phyloP scores from a whole-genome alignment of 176 grass and related monocot genomes.

The Otatea glauca region DNA sequence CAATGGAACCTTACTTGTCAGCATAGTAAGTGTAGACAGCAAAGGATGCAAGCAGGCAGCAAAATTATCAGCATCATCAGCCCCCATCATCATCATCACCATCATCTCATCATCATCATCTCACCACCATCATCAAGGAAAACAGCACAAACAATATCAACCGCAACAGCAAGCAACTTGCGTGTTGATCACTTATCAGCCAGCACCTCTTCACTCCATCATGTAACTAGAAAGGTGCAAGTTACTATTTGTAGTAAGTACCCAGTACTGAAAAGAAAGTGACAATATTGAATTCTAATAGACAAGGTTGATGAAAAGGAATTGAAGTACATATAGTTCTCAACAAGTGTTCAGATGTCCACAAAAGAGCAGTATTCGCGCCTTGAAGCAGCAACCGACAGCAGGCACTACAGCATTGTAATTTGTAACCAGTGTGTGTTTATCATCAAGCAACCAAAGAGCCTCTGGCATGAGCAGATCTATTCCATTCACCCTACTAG shows the following conservation, averaged over 20 bases:
- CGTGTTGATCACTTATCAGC: conserved; percentile 59
- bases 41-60: conserved; percentile 42
- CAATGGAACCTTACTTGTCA: conserved; percentile 57
- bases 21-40: conserved; percentile 51
- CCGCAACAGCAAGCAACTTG: conserved; percentile 61
- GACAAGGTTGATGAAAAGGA: conserved; percentile 36
- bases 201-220: conserved; percentile 61
- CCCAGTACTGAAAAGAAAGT: conserved; percentile 29
- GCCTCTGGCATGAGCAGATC: not conserved
- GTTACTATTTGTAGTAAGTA: conserved; percentile 53
- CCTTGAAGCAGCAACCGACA: conserved; percentile 47
- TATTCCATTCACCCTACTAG: conserved; percentile 32
- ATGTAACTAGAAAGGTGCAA: conserved; percentile 76
- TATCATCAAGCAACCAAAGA: conserved; percentile 20
- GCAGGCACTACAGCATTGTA: not conserved
- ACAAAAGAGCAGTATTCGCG: conserved; percentile 24
- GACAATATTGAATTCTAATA: conserved; percentile 38
- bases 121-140: conserved; percentile 55
- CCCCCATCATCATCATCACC: conserved; percentile 41
- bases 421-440: not conserved
- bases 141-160: conserved; percentile 65
- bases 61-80: conserved; percentile 48
- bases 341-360: conserved; percentile 41
- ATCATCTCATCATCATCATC: conserved; percentile 43
- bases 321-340: conserved; percentile 51